Evolutionary conservation across 441 rosid species (phyloP), one percentile per base, ranked within the genome.

Genomic region (Hypseocharis bilobata): DNA sequence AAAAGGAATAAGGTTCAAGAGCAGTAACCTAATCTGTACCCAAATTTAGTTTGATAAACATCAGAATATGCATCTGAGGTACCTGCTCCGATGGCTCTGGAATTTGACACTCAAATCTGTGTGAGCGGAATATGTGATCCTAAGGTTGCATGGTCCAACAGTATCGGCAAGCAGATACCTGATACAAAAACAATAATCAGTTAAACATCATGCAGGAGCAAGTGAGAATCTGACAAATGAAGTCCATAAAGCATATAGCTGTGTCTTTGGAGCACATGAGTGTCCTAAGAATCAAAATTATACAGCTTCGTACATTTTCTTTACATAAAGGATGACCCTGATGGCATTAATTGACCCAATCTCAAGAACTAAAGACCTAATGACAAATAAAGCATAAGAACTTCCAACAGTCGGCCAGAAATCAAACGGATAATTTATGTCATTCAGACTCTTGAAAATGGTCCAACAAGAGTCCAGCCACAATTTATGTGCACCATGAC

Each of bases 21-120:
- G 3, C 34, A 30, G 34, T 7, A 7, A 0, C 34, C 3, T 3
- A 30, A 7, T 30, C 34, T 30, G 34, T 30, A 7, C 34, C 34
- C 3, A 30, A 30, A 30, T 30, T 47, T 47, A 47, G 0, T 47
- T 4, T 4, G 19, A 47, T 47, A 3, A 17, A 47, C 7, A 47
- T 6, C 25, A 47, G 6, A 47, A 47, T 17, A 17, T 2, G 23
- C 14, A 38, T 56, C 6, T 5, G 6, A 60, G 23, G n/a, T 64
- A 72, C 72, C 76, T 67, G 76, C 99, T 94, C 27, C 98, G 82
- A 73, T 91, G 97, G 71, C 91, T 84, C 83, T 94, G 99, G 74
- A 94, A 91, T 80, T 91, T 94, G 74, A 94, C 99, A 70, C 94
- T 91, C 82, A 94, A 75, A 81, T 94, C 99, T 62, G 96, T 91